phyloP scores from a whole-genome alignment of 2,329 filamentous ascomycete species.

The Metarhizium humberi region DNA sequence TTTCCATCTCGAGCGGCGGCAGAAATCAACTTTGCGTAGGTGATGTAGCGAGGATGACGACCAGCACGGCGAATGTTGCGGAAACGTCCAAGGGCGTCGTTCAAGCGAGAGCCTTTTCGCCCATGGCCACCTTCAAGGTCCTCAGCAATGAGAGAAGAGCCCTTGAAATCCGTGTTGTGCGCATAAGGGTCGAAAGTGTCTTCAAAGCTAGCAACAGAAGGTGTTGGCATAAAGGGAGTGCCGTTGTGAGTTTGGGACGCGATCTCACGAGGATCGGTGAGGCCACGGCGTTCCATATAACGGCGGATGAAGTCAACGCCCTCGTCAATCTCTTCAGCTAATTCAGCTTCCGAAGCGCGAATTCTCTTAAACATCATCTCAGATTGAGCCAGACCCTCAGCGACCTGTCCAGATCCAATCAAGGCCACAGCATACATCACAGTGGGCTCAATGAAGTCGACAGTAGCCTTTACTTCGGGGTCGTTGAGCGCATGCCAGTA shows the following conservation, averaged over 20 bases:
- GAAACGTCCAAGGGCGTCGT: conserved; percentile 74
- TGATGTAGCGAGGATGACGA: conserved; percentile 89
- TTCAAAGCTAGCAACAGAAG: conserved; percentile 55
- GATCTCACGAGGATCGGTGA: conserved; percentile 45
- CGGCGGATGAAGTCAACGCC: conserved; percentile 59
- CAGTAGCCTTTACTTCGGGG: conserved; percentile 48
- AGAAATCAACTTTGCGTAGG: conserved; percentile 89
- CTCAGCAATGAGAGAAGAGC: conserved; percentile 82
- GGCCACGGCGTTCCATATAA: conserved; percentile 48
- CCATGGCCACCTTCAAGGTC: conserved; percentile 74
- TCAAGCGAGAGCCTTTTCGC: conserved; percentile 62
- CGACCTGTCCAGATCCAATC: conserved; percentile 74
- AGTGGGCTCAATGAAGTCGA: conserved; percentile 72
- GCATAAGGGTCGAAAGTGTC: conserved; percentile 89
- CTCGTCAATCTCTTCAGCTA: conserved; percentile 78
- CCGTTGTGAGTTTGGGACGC: conserved; percentile 32
- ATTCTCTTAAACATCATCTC: conserved; percentile 84
- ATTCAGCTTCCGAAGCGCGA: conserved; percentile 49
- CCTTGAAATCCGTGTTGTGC: conserved; percentile 84
- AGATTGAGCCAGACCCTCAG: conserved; percentile 70
- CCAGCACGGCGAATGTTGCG: conserved; percentile 89
- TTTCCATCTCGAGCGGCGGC: conserved; percentile 80
- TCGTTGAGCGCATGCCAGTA: conserved; percentile 71
- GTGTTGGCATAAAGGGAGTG: conserved; percentile 45
- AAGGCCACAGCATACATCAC: conserved; percentile 86